phyloP scores from a whole-genome alignment of 345 rosid genomes.

The Melaleuca quinquenervia region DNA sequence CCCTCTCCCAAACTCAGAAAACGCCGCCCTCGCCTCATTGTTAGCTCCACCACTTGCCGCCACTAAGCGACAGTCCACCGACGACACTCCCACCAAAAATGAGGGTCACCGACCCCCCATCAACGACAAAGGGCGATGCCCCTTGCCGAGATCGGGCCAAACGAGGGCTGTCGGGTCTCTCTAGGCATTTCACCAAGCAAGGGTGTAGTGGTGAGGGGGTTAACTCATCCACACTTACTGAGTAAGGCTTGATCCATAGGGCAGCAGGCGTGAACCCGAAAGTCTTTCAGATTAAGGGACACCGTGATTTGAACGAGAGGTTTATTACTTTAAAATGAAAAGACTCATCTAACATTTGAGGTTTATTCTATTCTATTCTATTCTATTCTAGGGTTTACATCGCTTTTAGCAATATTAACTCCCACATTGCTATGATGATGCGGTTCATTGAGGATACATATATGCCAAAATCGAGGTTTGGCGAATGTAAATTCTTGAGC shows the following conservation, averaged over 20 bases:
- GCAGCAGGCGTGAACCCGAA: no score
- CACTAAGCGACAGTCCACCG: neutral
- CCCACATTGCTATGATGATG: neutral
- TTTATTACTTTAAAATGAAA: no score
- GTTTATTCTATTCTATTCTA: neutral
- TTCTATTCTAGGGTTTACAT: neutral
- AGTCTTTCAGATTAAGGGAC: no score
- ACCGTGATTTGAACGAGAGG: no score
- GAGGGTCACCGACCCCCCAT: neutral
- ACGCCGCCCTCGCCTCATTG: neutral
- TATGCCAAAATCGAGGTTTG: neutral
- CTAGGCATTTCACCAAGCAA: neutral
- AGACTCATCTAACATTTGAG: neutral
- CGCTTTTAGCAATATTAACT: no score
- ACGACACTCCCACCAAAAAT: neutral
- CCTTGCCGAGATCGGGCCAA: neutral
- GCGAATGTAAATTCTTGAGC: neutral
- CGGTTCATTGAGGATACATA: neutral
- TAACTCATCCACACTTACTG: neutral
- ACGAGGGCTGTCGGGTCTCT: neutral
- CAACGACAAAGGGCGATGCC: neutral
- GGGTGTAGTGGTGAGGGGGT: neutral
- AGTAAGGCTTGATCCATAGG: neutral
- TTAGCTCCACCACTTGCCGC: neutral
- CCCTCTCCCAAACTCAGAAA: neutral